These are phyloP conservation scores for Multifurca ochricompacta DNA, from an alignment of 768 basidiomycete genomes.

Conservation along the genomic window DNA sequence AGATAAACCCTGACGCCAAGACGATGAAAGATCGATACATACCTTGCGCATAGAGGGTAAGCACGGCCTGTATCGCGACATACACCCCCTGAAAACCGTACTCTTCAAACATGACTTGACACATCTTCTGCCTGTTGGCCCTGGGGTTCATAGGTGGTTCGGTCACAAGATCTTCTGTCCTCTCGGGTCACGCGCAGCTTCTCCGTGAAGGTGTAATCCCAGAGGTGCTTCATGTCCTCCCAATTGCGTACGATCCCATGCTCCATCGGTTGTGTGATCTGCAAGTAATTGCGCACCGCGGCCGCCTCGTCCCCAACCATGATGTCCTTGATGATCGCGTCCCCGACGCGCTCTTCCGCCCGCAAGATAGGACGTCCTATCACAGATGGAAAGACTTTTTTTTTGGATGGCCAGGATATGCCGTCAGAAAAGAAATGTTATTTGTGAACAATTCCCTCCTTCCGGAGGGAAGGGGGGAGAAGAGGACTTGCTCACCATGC, in stretches of 20 bases:
- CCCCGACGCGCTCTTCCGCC: slow-evolving; percentile 90
- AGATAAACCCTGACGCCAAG: too few species aligned
- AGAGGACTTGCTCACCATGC: slow-evolving; percentile 33
- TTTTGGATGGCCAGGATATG: not conserved
- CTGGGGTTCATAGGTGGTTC: slow-evolving; percentile 99
- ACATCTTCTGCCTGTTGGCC: slow-evolving; percentile 87
- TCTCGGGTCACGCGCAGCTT: slow-evolving; percentile 84
- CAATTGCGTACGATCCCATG: slow-evolving; percentile 98
- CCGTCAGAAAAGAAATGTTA: not conserved
- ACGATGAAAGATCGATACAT: too few species aligned
- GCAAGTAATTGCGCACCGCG: slow-evolving; percentile 88
- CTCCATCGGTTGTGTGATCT: slow-evolving; percentile 97
- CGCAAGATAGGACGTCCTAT: slow-evolving; percentile 95
- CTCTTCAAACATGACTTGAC: slow-evolving; percentile 98
- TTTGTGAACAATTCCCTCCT: not conserved
- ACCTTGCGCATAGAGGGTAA: slow-evolving; percentile 99
- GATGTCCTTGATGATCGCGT: slow-evolving; percentile 87
- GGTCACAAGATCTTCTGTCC: slow-evolving; percentile 89
- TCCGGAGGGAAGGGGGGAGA: not conserved
- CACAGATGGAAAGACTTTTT: slow-evolving; percentile 87
- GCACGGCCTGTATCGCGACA: slow-evolving; percentile 95
- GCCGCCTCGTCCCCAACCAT: slow-evolving; percentile 98
- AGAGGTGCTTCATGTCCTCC: slow-evolving; percentile 97
- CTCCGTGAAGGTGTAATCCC: slow-evolving; percentile 98
- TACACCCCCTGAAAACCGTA: slow-evolving; percentile 96